Evolutionary conservation across 179 eudicot species (phyloP).

Genomic region (Drosera spatulata): DNA sequence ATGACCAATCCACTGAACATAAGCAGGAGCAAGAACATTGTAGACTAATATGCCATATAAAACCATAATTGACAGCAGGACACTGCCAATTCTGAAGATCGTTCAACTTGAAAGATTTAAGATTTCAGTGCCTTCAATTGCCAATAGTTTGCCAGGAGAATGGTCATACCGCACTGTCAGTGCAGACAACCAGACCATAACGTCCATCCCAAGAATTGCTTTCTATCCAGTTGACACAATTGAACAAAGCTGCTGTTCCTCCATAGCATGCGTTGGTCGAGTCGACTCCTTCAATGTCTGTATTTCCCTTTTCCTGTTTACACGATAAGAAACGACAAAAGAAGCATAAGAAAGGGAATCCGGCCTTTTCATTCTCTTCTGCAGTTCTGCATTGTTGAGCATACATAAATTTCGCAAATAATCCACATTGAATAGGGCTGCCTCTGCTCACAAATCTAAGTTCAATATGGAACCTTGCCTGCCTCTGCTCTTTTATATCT

Average conservation of each 20-base stretch:
- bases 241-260: slow-evolving; percentile 95
- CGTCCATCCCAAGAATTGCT: slow-evolving; percentile 99
- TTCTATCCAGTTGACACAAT: slow-evolving; percentile 98
- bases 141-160: not conserved
- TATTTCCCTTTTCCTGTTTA: slow-evolving; percentile 70
- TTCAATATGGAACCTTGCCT: no score
- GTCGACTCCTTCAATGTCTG: slow-evolving; percentile 98
- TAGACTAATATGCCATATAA: no score
- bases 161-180: slow-evolving; percentile 90
- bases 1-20: no score
- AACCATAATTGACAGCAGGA: no score
- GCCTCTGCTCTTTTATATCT: no score
- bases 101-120: no score
- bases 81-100: no score
- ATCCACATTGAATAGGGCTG: no score
- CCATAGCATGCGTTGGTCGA: slow-evolving; percentile 99
- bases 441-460: no score
- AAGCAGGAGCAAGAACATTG: no score
- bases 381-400: not conserved
- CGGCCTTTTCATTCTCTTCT: not conserved
- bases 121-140: no score
- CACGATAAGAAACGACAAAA: slow-evolving; percentile 9
- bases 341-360: slow-evolving; percentile 1
- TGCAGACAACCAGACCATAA: slow-evolving; percentile 90
- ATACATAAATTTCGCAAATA: no score